Percentiles rank a stretch among this genome's conserved stretches.
Conservation (phyloP, 2,329 filamentous ascomycete species). For the Pseudohalonectria lignicola region DNA sequence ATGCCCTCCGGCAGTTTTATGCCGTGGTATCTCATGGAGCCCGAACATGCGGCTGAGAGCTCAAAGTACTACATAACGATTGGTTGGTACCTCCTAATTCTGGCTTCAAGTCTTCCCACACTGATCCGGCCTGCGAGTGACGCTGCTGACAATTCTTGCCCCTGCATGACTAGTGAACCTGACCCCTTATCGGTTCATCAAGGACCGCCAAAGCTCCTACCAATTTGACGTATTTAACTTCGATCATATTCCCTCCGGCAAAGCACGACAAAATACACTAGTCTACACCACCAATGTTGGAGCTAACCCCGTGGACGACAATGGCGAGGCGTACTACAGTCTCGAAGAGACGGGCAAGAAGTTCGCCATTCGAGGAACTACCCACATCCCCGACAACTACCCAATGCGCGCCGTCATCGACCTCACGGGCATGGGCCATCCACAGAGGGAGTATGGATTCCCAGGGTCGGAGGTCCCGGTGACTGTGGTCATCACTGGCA, state of each 20-base stretch:
- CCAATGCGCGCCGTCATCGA: constrained; percentile 15
- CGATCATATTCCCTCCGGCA: background rate
- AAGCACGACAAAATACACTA: background rate
- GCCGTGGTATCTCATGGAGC: background rate
- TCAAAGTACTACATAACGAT: background rate
- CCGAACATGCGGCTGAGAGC: background rate
- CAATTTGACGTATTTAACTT: background rate
- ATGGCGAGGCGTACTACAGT: constrained; percentile 19
- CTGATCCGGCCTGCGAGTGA: too few relatives aligned
- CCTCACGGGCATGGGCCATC: constrained; percentile 18
- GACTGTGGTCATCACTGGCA: constrained; percentile 23
- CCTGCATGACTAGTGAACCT: background rate
- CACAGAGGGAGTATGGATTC: constrained; percentile 20
- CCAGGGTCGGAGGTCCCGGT: constrained; percentile 12
- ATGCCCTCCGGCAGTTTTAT: background rate
- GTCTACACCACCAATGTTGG: background rate
- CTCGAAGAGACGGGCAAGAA: constrained; percentile 17
- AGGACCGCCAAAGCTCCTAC: background rate
- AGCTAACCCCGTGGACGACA: constrained; percentile 7
- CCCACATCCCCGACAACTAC: constrained; percentile 15
- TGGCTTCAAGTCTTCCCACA: too few relatives aligned
- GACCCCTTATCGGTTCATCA: background rate
- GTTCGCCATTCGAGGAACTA: constrained; percentile 18
- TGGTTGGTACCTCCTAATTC: too few relatives aligned
- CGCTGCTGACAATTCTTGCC: too few relatives aligned